These are phyloP conservation scores for Rhizoclosmatium globosum DNA, from an alignment of 192 early-diverging fungal genomes.

Conservation along the genomic window DNA sequence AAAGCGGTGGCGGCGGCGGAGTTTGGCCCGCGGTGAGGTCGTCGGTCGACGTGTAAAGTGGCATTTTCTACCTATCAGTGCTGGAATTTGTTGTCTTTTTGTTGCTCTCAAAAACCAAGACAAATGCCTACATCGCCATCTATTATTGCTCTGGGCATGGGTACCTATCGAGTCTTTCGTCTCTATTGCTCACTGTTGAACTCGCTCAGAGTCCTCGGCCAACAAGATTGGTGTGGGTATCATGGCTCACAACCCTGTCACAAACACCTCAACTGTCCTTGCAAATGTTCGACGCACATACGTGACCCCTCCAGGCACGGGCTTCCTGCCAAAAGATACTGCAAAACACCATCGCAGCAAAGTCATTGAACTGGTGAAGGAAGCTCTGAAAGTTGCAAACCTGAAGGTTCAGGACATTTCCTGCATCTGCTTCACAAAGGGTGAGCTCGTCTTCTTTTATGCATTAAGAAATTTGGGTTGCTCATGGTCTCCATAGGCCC, in stretches of 20 bases:
- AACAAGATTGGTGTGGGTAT: conserved; percentile 98
- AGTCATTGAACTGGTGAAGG: conserved; percentile 75
- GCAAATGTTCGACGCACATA: conserved; percentile 94
- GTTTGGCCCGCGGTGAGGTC: conserved; percentile 11
- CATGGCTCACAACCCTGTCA: conserved; percentile 71
- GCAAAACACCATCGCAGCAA: conserved; percentile 88
- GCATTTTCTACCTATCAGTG: too few species aligned
- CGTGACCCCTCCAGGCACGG: conserved; percentile 95
- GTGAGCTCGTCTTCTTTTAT: conserved; percentile 39
- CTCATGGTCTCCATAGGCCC: conserved; percentile 69
- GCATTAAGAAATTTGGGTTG: neutral
- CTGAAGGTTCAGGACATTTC: conserved; percentile 81
- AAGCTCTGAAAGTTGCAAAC: conserved; percentile 81
- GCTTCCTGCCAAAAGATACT: conserved; percentile 94
- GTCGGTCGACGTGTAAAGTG: neutral
- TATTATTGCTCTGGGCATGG: conserved; percentile 23
- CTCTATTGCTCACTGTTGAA: neutral
- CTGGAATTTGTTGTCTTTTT: neutral
- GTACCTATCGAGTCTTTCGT: neutral
- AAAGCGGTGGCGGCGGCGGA: neutral
- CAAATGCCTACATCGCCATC: too few species aligned
- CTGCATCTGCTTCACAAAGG: conserved; percentile 96
- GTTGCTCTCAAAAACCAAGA: neutral
- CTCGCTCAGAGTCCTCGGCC: conserved; percentile 67
- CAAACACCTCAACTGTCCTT: conserved; percentile 69